phyloP scores from a whole-genome alignment of 208 protist species.

The Tetramitus jugosus region DNA sequence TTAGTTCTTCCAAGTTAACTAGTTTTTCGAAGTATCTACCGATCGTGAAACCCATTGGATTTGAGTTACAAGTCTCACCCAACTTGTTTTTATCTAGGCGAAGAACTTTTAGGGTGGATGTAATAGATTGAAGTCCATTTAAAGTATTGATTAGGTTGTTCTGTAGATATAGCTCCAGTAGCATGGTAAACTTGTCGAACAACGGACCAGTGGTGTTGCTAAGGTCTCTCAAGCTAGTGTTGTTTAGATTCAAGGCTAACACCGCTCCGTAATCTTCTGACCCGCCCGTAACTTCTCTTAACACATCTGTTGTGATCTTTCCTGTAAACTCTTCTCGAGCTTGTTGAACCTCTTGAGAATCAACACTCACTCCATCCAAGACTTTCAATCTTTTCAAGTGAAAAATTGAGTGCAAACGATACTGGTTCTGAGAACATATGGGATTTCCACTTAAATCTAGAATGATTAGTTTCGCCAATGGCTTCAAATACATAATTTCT shows the following conservation, averaged over 20 bases:
- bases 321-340: slow-evolving; percentile 33
- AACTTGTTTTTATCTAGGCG: not conserved
- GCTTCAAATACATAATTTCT: slow-evolving; percentile 60
- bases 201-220: too few species aligned
- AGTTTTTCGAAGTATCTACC: not conserved
- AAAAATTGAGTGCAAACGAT: slow-evolving; percentile 72
- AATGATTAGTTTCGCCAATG: slow-evolving; percentile 66
- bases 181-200: slow-evolving; percentile 23
- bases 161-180: slow-evolving; percentile 38
- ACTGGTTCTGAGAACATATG: slow-evolving; percentile 38
- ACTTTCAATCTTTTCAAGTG: slow-evolving; percentile 79
- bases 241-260: slow-evolving; percentile 23
- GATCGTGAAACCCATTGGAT: not conserved
- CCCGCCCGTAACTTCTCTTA: slow-evolving; percentile 33
- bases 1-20: not conserved
- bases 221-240: not conserved
- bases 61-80: not conserved
- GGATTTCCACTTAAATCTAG: slow-evolving; percentile 75
- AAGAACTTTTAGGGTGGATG: not conserved
- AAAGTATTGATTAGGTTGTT: slow-evolving; percentile 32
- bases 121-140: slow-evolving; percentile 6
- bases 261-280: slow-evolving; percentile 19
- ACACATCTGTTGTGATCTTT: slow-evolving; percentile 34
- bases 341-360: slow-evolving; percentile 25
- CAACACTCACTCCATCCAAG: slow-evolving; percentile 43